These are phyloP conservation scores for Citrus medica DNA, from an alignment of 345 rosid species.

Conservation along the genomic window DNA sequence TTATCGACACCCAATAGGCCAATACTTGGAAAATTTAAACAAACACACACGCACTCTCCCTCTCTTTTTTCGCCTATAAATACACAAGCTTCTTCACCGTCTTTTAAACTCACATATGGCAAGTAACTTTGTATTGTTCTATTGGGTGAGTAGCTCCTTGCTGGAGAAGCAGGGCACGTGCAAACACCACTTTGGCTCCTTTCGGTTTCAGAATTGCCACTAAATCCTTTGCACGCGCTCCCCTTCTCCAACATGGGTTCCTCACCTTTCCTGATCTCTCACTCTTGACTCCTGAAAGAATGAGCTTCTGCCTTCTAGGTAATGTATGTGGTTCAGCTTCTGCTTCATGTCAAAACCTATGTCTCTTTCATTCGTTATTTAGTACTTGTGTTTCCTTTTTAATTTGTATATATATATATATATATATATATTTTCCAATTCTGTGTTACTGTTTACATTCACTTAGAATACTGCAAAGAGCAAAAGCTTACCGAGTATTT, in stretches of 20 bases:
- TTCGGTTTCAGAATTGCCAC: not conserved
- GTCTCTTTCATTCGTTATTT: not conserved
- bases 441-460: not conserved
- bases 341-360: not conserved
- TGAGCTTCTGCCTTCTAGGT: not conserved
- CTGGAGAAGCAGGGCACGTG: slow-evolving; percentile 99
- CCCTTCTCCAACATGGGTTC: slow-evolving; percentile 88
- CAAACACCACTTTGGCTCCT: slow-evolving; percentile 24
- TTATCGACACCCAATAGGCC: not conserved
- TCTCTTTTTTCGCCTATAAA: slow-evolving; percentile 41
- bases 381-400: not conserved
- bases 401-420: too few species aligned
- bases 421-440: not conserved
- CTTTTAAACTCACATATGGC: not conserved
- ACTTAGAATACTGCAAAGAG: not conserved
- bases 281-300: not conserved
- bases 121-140: not conserved
- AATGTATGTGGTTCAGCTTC: not conserved
- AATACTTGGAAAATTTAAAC: slow-evolving; percentile 1
- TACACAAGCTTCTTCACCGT: slow-evolving; percentile 8
- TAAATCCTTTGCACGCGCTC: slow-evolving; percentile 73
- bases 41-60: not conserved
- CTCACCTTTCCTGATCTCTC: slow-evolving; percentile 26
- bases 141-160: slow-evolving; percentile 58
- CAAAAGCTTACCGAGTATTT: not conserved